Percentiles rank a stretch among this genome's conserved stretches.
Conservation (phyloP, 441 rosid species). For the Pelargonium cotyledonis region DNA sequence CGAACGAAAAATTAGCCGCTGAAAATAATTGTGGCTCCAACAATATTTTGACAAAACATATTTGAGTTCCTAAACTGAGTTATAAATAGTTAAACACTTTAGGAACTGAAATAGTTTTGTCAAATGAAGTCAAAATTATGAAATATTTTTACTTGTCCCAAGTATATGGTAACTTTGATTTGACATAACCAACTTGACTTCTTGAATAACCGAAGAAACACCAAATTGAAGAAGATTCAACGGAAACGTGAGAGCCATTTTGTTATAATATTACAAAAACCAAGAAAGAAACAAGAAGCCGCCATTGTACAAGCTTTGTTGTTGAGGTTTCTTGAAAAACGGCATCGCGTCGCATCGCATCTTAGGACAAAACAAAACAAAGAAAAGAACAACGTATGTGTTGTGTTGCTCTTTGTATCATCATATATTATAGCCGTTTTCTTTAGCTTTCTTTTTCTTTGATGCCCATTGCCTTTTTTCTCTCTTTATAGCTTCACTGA, state of each 20-base stretch:
- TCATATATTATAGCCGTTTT: slow-evolving; percentile 33
- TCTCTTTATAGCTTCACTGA: slow-evolving; percentile 9
- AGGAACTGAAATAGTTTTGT: too few relatives aligned
- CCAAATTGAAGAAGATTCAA: not conserved
- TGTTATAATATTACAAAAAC: not conserved
- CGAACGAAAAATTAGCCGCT: too few relatives aligned
- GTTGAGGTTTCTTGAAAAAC: not conserved
- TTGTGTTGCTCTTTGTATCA: slow-evolving; percentile 17
- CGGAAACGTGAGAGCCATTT: not conserved
- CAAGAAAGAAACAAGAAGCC: not conserved
- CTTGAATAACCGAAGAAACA: too few relatives aligned
- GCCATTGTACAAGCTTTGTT: too few relatives aligned
- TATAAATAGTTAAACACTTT: too few relatives aligned
- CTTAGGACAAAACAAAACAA: not conserved
- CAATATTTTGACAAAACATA: too few relatives aligned
- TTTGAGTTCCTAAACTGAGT: too few relatives aligned
- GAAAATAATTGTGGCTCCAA: too few relatives aligned
- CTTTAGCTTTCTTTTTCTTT: slow-evolving; percentile 32
- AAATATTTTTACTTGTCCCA: too few relatives aligned
- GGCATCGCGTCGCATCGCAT: slow-evolving; percentile 2
- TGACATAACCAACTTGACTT: too few relatives aligned
- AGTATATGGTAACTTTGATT: too few relatives aligned
- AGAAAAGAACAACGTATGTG: slow-evolving; percentile 39
- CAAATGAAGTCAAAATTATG: too few relatives aligned
- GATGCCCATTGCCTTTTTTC: slow-evolving; percentile 24